These are phyloP conservation scores for Podila clonocystis DNA, from an alignment of 192 early-diverging fungal genomes.

Conservation along the genomic window DNA sequence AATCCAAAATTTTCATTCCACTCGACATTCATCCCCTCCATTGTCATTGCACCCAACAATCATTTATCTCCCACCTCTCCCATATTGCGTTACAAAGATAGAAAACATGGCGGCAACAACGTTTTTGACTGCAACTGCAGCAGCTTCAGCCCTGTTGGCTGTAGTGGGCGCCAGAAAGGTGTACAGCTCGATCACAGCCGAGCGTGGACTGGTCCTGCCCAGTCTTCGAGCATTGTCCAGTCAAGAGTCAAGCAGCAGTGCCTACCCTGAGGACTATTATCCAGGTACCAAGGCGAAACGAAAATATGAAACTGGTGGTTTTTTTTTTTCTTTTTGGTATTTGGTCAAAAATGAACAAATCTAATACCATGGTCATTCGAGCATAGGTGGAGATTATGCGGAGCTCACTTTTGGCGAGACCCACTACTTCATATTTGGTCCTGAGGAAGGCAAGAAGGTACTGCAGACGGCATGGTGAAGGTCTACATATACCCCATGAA, in stretches of 20 bases:
- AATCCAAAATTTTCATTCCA: background rate
- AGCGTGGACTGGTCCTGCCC: slow-evolving; percentile 9
- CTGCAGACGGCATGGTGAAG: background rate
- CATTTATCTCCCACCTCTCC: no score
- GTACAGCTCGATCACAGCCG: slow-evolving; percentile 18
- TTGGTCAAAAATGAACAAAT: background rate
- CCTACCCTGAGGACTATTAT: slow-evolving; percentile 44
- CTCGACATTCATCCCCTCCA: background rate
- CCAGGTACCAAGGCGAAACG: slow-evolving; percentile 14
- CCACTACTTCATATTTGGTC: slow-evolving; percentile 48
- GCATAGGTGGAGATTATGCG: slow-evolving; percentile 41
- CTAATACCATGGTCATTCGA: background rate
- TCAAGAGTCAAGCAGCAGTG: background rate
- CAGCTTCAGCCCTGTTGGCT: slow-evolving; percentile 14
- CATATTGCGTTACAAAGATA: background rate
- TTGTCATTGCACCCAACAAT: background rate
- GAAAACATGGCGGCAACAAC: slow-evolving; percentile 15
- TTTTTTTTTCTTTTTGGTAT: background rate
- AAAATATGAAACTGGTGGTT: background rate
- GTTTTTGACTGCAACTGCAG: slow-evolving; percentile 5
- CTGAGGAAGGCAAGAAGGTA: slow-evolving; percentile 52
- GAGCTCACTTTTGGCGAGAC: slow-evolving; percentile 45
- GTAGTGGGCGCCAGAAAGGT: slow-evolving; percentile 14
- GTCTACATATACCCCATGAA: background rate
- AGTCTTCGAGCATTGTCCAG: slow-evolving; percentile 15